Percentiles rank a stretch among this genome's conserved stretches.
These are phyloP conservation scores for Cladobotryum mycophilum DNA, from an alignment of 2,329 filamentous ascomycete species.

Conservation along the genomic window DNA sequence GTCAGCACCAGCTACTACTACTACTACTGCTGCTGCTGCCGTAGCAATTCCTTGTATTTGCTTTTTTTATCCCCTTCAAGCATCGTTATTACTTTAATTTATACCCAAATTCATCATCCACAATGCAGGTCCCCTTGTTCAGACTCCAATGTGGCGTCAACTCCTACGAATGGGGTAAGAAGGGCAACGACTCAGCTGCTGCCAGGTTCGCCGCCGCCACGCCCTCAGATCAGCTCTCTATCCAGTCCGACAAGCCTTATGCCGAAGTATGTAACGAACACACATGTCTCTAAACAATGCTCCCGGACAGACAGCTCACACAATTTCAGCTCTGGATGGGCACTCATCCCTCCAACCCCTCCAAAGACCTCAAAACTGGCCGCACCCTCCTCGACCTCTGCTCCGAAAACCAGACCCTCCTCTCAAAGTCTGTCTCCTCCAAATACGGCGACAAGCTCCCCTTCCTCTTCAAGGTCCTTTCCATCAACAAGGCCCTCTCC, in stretches of 20 bases:
- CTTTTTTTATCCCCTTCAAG: neutral
- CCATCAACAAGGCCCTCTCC: conserved; percentile 89
- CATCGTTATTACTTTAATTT: neutral
- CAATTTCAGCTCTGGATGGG: conserved; percentile 87
- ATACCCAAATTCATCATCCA: conserved; percentile 5
- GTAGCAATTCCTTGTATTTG: too few relatives aligned
- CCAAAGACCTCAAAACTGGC: conserved; percentile 78
- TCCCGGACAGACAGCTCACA: neutral
- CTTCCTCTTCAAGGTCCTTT: conserved; percentile 96
- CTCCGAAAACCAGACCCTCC: conserved; percentile 75
- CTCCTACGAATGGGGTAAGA: conserved; percentile 98
- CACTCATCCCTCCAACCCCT: conserved; percentile 92
- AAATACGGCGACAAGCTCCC: conserved; percentile 79
- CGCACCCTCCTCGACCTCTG: conserved; percentile 83
- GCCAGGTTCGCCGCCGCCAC: conserved; percentile 87
- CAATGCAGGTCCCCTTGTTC: conserved; percentile 75
- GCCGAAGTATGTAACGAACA: conserved; percentile 64
- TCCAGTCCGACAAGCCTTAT: conserved; percentile 86
- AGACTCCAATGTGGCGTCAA: conserved; percentile 89
- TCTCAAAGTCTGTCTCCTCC: conserved; percentile 65
- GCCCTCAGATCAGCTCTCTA: conserved; percentile 63
- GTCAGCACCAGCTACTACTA: neutral
- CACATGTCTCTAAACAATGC: neutral
- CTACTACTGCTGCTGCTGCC: too few relatives aligned
- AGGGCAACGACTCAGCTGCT: conserved; percentile 78